Base-by-base conservation (phyloP, 768 basidiomycete species). In the Russula emetica region DNA sequence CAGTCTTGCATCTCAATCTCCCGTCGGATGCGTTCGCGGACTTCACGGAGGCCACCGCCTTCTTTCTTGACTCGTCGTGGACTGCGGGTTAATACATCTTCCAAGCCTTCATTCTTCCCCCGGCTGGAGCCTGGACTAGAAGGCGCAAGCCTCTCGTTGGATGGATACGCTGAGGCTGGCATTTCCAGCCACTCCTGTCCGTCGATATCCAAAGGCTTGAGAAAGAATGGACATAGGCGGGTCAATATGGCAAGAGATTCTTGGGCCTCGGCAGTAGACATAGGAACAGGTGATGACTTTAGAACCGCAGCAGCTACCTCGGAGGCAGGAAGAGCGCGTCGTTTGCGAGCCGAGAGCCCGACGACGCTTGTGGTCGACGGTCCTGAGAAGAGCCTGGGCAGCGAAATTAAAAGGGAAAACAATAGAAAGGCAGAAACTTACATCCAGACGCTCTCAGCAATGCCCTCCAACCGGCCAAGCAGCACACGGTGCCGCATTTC, bases 381-480 rank as follows among this genome's bases (percentile, higher is more conserved):
- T 22, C 81, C 83, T 2, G 90, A 86, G 75, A 93, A 93, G 45
- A 90, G 74, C 87, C 89, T 89, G 60, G 28, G 28, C 5, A 60
- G 10, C 22, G 14, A 14, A 62, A 30, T 69, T 55, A 55, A 10
- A 16, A 42, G 22, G 24, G 28, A 44, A 32, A 30, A 20, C 18
- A 18, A 51, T 47, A 20, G 28, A 26, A 54, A 32, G 54, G 2
- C 0, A 60, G 3, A 10, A 5, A 64, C 67, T 63, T 55, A 89
- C 92, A 92, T 92, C 89, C 91, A 93, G 20, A 88, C 82, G 67
- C 90, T 88, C 71, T 94, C 91, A n/a, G 92, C 92, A 32, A 94
- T 83, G 11, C 87, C 86, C 30, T 82, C 81, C 8, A 94, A 80
- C 22, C 92, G 84, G 55, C 91, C 91, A 9, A 94, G 78, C 34